Conservation (phyloP, 225 moss, liverwort and hornwort species). For the Polytrichum formosum region DNA sequence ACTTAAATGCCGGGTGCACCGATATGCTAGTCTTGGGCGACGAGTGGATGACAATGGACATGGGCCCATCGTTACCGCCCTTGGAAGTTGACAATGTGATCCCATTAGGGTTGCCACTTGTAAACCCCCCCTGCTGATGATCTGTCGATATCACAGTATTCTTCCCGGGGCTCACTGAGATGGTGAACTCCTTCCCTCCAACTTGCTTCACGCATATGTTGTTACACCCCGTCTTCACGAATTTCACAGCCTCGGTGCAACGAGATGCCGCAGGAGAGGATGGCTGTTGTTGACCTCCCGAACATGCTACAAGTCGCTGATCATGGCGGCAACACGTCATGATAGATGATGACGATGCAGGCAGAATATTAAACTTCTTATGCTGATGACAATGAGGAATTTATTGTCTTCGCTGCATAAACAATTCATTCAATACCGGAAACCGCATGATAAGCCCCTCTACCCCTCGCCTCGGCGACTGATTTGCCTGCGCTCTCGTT, state of each 20-base stretch:
- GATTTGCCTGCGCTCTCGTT: constrained; percentile 1
- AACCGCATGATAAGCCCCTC: background rate
- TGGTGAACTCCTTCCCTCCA: constrained; percentile 3
- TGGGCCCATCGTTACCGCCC: background rate
- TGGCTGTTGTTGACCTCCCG: background rate
- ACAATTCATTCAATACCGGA: background rate
- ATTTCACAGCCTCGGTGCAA: background rate
- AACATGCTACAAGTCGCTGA: background rate
- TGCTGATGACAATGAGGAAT: background rate
- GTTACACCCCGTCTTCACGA: background rate
- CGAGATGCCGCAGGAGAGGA: background rate
- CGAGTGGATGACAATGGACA: constrained; percentile 6
- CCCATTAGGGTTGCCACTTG: too few species aligned
- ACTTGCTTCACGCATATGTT: constrained; percentile 7
- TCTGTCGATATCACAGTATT: too few species aligned
- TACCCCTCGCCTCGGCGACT: constrained; percentile 6
- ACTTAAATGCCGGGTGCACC: constrained; percentile 4
- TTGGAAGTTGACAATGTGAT: too few species aligned
- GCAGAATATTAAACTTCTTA: background rate
- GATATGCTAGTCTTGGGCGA: background rate
- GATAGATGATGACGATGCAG: too few species aligned
- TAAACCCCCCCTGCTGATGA: too few species aligned
- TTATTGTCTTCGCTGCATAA: background rate
- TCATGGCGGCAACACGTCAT: constrained; percentile 7
- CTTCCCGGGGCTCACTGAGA: background rate